These are phyloP conservation scores for Panellus pusillus DNA, from an alignment of 768 basidiomycete species.

Conservation along the genomic window DNA sequence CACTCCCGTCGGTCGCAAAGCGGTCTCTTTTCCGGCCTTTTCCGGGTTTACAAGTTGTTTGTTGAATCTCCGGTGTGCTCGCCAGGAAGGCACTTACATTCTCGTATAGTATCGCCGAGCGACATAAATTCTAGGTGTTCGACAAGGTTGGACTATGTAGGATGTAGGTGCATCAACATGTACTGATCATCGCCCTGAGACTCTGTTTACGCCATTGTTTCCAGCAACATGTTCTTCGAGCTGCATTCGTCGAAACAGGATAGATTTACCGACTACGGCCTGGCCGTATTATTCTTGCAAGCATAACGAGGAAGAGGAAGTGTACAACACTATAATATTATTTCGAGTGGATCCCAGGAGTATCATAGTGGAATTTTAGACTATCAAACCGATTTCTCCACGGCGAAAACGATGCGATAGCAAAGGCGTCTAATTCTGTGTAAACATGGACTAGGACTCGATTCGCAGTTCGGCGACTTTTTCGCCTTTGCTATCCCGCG, in stretches of 20 bases:
- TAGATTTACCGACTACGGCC: conserved; percentile 80
- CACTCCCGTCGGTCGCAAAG: conserved; percentile 96
- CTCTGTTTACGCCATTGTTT: too few relatives aligned
- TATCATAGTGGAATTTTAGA: too few relatives aligned
- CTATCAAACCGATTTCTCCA: too few relatives aligned
- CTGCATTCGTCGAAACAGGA: conserved; percentile 74
- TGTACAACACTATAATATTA: background rate
- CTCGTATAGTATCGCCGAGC: conserved; percentile 67
- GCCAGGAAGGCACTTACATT: too few relatives aligned
- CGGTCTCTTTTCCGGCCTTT: conserved; percentile 58
- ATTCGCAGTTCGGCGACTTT: conserved; percentile 20
- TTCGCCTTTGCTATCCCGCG: conserved; percentile 31
- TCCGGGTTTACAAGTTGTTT: background rate
- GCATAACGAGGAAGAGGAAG: conserved; percentile 9
- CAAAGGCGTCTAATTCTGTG: background rate
- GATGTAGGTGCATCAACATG: too few relatives aligned
- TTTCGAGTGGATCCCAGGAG: too few relatives aligned
- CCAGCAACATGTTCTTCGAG: conserved; percentile 74
- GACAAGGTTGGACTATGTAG: too few relatives aligned
- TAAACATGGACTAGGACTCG: conserved; percentile 2
- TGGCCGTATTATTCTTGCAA: conserved; percentile 61
- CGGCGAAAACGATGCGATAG: background rate
- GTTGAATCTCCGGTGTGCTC: too few relatives aligned
- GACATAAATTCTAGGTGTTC: conserved; percentile 71
- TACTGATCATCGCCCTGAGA: too few relatives aligned